Evolutionary conservation across 176 grass and related monocot species (phyloP).

Genomic region (Zoysia pacifica): DNA sequence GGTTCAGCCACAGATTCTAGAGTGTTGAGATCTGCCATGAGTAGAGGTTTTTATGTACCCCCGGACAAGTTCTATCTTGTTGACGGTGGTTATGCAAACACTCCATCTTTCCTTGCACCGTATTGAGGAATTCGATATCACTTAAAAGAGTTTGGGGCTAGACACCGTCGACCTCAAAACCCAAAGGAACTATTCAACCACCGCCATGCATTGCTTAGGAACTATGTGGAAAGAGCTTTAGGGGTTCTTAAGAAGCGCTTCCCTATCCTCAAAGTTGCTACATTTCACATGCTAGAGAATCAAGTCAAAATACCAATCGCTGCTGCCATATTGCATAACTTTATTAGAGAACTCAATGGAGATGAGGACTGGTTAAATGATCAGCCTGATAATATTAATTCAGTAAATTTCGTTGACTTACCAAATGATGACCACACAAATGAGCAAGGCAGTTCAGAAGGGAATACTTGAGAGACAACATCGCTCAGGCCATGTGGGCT

Average conservation of each 20-base stretch:
- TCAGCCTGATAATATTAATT: too few relatives aligned
- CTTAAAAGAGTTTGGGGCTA: background rate
- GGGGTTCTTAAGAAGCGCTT: background rate
- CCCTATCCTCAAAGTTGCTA: background rate
- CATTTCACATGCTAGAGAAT: background rate
- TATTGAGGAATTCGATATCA: background rate
- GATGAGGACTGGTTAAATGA: too few relatives aligned
- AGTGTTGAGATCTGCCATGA: background rate
- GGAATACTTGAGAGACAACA: too few relatives aligned
- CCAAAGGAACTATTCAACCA: background rate
- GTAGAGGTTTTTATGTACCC: background rate
- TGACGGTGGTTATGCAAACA: background rate
- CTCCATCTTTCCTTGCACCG: background rate
- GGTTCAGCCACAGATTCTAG: too few relatives aligned
- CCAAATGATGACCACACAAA: too few relatives aligned
- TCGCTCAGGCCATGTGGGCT: too few relatives aligned
- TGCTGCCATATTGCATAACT: too few relatives aligned
- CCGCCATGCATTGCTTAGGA: too few relatives aligned
- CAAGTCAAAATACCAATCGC: background rate
- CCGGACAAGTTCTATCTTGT: background rate
- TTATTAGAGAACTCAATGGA: too few relatives aligned
- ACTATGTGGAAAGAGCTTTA: too few relatives aligned
- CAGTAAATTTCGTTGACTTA: too few relatives aligned
- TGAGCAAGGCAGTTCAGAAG: too few relatives aligned
- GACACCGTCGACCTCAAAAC: background rate